These are phyloP conservation scores for Sarocladiaceae sp. DNA, from an alignment of 2,329 filamentous ascomycete genomes.

Conservation along the genomic window DNA sequence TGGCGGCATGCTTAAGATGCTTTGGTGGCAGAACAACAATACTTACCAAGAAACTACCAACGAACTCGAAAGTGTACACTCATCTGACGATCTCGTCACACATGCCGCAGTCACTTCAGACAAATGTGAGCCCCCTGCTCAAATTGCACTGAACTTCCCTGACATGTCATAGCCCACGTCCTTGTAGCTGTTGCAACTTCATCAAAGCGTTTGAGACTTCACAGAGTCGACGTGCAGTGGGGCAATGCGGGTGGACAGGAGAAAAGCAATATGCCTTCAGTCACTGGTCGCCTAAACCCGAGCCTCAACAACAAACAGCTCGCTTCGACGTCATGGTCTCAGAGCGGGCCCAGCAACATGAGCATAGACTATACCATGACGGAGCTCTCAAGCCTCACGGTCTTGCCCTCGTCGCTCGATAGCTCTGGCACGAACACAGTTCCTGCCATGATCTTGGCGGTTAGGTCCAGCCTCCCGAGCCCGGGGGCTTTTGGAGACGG, in stretches of 20 bases:
- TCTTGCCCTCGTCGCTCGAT: constrained; percentile 64
- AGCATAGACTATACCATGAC: constrained; percentile 48
- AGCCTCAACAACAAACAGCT: constrained; percentile 51
- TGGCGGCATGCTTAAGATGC: constrained; percentile 69
- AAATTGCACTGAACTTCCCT: constrained; percentile 9
- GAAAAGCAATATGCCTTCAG: constrained; percentile 22
- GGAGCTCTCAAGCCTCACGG: constrained; percentile 69
- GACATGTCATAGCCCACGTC: constrained; percentile 42
- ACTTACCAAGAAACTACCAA: constrained; percentile 67
- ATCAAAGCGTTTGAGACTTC: constrained; percentile 68
- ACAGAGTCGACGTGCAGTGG: constrained; percentile 74
- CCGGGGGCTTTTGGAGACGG: constrained; percentile 50
- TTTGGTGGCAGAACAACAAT: constrained; percentile 71
- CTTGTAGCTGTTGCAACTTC: constrained; percentile 65
- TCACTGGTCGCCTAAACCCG: constrained; percentile 44
- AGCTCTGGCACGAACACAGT: constrained; percentile 49
- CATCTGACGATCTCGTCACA: constrained; percentile 71
- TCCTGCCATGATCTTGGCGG: constrained; percentile 63
- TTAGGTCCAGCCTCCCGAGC: constrained; percentile 60
- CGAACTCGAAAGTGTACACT: constrained; percentile 70
- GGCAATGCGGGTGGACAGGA: constrained; percentile 49
- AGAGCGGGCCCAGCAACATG: constrained; percentile 38
- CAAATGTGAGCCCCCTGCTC: constrained; percentile 50
- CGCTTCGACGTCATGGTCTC: constrained; percentile 54
- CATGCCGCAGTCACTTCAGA: constrained; percentile 75